Evolutionary conservation across 192 early-diverging fungal species (phyloP).

Genomic region (Entomortierella parvispora): DNA sequence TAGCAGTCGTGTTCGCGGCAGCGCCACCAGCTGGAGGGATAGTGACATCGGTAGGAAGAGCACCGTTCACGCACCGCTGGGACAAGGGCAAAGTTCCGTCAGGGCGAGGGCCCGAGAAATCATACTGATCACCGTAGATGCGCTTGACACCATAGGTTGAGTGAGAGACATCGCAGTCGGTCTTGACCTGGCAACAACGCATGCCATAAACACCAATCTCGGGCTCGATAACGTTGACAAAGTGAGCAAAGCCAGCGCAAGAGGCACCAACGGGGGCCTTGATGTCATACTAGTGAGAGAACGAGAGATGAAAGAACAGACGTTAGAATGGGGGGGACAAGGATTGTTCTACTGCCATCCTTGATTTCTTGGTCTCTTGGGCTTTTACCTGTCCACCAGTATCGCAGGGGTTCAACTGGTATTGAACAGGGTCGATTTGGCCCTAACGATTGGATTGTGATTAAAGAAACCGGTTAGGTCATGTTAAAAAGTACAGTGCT

Average conservation of each 20-base stretch:
- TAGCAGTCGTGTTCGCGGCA: not conserved
- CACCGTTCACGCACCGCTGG: slow-evolving; percentile 39
- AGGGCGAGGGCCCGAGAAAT: slow-evolving; percentile 40
- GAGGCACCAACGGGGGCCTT: slow-evolving; percentile 50
- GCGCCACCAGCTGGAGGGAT: not conserved
- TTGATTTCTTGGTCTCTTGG: not conserved
- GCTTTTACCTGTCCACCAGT: not conserved
- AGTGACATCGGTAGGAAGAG: slow-evolving; percentile 18
- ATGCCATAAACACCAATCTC: slow-evolving; percentile 55
- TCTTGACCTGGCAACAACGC: slow-evolving; percentile 53
- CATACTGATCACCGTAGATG: slow-evolving; percentile 33
- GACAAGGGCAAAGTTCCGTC: slow-evolving; percentile 43
- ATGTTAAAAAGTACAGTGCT: not conserved
- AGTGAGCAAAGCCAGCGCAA: slow-evolving; percentile 52
- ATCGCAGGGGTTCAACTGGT: slow-evolving; percentile 43
- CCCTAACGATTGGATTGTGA: slow-evolving; percentile 24
- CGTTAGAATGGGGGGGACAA: no score
- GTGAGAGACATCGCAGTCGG: slow-evolving; percentile 28
- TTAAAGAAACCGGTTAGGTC: not conserved
- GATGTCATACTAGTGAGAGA: slow-evolving; percentile 27
- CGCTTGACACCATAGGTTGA: slow-evolving; percentile 28
- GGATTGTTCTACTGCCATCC: no score
- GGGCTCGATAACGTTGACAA: slow-evolving; percentile 60
- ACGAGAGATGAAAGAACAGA: not conserved
- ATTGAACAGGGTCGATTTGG: slow-evolving; percentile 41